Percentiles rank a stretch among this genome's conserved stretches.
Conservation (phyloP, 805 yeast genomes). For the Lipomyces chichibuensis region DNA sequence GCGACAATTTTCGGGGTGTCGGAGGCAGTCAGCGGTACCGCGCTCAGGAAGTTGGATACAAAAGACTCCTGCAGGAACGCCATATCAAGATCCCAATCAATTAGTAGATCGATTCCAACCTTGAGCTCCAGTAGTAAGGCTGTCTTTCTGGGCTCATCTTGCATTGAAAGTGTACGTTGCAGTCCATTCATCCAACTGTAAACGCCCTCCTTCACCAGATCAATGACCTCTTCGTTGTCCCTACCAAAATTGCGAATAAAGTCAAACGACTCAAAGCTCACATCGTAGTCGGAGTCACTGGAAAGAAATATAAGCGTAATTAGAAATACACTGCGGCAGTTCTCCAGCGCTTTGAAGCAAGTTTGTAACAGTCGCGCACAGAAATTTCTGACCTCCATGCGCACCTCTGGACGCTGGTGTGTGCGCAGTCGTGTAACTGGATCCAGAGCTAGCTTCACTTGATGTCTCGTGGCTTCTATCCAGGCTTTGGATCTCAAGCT, state of each 20-base stretch:
- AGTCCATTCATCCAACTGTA: slow-evolving; percentile 42
- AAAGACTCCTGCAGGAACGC: slow-evolving; percentile 22
- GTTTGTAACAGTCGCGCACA: slow-evolving; percentile 42
- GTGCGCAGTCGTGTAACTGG: slow-evolving; percentile 42
- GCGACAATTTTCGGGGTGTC: slow-evolving; percentile 7
- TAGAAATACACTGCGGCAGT: slow-evolving; percentile 46
- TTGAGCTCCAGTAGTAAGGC: slow-evolving; percentile 8
- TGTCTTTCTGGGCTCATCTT: slow-evolving; percentile 36
- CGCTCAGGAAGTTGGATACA: slow-evolving; percentile 8
- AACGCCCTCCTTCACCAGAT: slow-evolving; percentile 31
- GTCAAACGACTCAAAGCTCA: slow-evolving; percentile 12
- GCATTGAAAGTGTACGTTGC: slow-evolving; percentile 37
- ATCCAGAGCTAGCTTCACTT: slow-evolving; percentile 53
- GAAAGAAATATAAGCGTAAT: slow-evolving; percentile 43
- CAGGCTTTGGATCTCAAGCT: slow-evolving; percentile 53
- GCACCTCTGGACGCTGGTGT: slow-evolving; percentile 46
- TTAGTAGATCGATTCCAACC: slow-evolving; percentile 23
- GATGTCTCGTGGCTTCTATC: slow-evolving; percentile 58
- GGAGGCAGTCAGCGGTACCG: slow-evolving; percentile 13
- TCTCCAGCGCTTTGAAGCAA: slow-evolving; percentile 46
- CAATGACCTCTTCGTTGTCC: slow-evolving; percentile 20
- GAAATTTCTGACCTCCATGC: slow-evolving; percentile 43
- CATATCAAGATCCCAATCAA: slow-evolving; percentile 25
- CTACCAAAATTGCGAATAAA: slow-evolving; percentile 18
- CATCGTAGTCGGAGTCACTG: slow-evolving; percentile 23